Percentiles rank a stretch among this genome's conserved stretches.
phyloP scores from a whole-genome alignment of 2,329 filamentous ascomycete species.

The Onygenales sp. region DNA sequence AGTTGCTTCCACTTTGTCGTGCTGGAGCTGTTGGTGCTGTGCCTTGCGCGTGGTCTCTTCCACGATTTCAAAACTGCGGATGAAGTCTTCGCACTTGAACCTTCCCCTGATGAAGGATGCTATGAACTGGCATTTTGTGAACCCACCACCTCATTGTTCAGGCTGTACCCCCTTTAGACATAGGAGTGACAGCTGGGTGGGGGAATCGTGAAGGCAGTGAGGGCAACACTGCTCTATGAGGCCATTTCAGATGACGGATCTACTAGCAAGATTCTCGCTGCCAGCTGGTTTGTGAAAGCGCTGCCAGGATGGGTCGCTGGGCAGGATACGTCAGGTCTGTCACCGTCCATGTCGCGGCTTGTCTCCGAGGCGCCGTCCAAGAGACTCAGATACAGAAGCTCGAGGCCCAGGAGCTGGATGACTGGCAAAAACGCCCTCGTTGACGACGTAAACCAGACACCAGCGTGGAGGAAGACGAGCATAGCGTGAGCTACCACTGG shows the following conservation, averaged over 20 bases:
- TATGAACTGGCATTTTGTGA: conserved; percentile 2
- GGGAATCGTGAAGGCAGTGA: no score
- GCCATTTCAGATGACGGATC: not conserved
- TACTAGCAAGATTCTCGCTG: not conserved
- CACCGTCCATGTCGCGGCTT: not conserved
- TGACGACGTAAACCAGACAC: not conserved
- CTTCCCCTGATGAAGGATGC: not conserved
- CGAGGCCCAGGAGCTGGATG: not conserved
- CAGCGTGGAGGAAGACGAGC: not conserved
- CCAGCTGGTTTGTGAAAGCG: not conserved
- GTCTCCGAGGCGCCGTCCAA: not conserved
- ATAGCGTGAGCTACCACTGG: conserved; percentile 4
- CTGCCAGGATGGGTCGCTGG: not conserved
- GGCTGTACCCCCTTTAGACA: not conserved
- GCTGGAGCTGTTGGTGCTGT: conserved; percentile 3
- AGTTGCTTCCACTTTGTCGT: conserved; percentile 4
- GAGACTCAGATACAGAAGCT: conserved; percentile 2
- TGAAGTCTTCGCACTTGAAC: conserved; percentile 5
- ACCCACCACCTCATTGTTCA: not conserved
- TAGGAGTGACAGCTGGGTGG: not conserved
- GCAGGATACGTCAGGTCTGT: not conserved
- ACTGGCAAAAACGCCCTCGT: not conserved
- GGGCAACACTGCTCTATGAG: not conserved
- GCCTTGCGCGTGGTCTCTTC: conserved; percentile 4
- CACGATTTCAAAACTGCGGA: conserved; percentile 4